A percentile compares a stretch with the other conserved stretches of the same genome.
These are phyloP conservation scores for Paracorniculantispora psalliotae DNA, from an alignment of 2,329 filamentous ascomycete species.

Conservation along the genomic window DNA sequence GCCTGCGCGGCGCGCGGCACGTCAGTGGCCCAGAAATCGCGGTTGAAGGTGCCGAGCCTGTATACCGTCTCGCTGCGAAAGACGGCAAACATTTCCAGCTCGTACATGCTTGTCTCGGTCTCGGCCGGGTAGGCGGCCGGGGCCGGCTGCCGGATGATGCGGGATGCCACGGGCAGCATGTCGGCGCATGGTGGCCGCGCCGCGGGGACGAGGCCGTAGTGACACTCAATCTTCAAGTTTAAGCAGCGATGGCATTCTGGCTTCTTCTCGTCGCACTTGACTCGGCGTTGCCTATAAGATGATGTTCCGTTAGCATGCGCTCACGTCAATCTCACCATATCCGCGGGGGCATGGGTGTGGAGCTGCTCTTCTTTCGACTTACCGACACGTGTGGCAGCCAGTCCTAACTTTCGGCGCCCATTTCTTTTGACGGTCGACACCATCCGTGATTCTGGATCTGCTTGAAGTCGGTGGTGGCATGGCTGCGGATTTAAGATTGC, in stretches of 20 bases:
- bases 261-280: slow-evolving; percentile 25
- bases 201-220: background rate
- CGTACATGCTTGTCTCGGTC: slow-evolving; percentile 8
- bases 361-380: background rate
- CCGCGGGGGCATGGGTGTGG: background rate
- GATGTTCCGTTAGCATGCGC: background rate
- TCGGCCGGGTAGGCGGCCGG: background rate
- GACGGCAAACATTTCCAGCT: slow-evolving; percentile 15
- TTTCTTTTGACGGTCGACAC: background rate
- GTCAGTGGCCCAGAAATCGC: background rate
- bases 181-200: slow-evolving; percentile 1
- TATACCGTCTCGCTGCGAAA: slow-evolving; percentile 11
- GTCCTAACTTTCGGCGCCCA: slow-evolving; percentile 17
- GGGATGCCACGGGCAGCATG: slow-evolving; percentile 15
- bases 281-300: slow-evolving; percentile 18
- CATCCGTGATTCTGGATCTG: background rate
- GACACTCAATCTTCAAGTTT: slow-evolving; percentile 5
- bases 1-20: background rate
- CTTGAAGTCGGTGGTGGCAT: background rate
- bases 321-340: background rate
- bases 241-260: slow-evolving; percentile 22
- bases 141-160: background rate
- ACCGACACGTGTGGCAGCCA: slow-evolving; percentile 19
- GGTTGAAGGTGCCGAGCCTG: background rate
- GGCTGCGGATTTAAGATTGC: background rate